Evolutionary conservation across 208 protist species (phyloP), one percentile per base, ranked within the genome.

Genomic region (Wallacemonas rigidus): DNA sequence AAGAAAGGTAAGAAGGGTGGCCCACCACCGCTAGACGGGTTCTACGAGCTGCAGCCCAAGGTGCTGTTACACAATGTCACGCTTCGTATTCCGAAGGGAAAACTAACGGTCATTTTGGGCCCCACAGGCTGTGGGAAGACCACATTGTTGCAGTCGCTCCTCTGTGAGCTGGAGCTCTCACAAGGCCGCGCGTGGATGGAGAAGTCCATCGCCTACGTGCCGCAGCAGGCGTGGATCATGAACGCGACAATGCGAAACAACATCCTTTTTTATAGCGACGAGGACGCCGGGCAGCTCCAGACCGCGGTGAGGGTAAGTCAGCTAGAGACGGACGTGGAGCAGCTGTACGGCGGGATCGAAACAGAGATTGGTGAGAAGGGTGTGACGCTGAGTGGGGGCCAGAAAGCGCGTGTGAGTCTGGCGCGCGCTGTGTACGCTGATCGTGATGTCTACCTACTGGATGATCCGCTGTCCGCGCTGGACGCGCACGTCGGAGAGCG

Each of bases 141-240:
- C 41, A 77, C 83, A 39, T 74, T 94, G 41, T 67, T 94, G 47
- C 50, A 67, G 51, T 50, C 67, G 40, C 60, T 93, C 38, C 61
- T 90, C 2, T 79, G 77, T 48, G 72, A 72, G 36, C 72, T 83
- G 26, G 71, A 82, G 43, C 44, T 89, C 39, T 71, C 69, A 14
- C 61, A 71, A 14, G 76, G 75, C n/a, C 54, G 62, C 57, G 70
- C 81, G 38, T 78, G 67, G 70, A 67, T 70, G 50, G 47, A 65
- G 15, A 51, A 73, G 15, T 82, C 50, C 17, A 79, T 98, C 41
- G 92, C 92, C 7, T 99, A 97, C 73, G 87, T 89, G 45, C 81
- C 95, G 11, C 97, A 99, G 78, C 80, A 93, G 72, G 74, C 96
- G 43, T 98, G 91, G 87, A 92, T 98, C n/a, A 87, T 95, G 75